Conservation (phyloP, 345 rosid species). For the Gossypium australe region DNA sequence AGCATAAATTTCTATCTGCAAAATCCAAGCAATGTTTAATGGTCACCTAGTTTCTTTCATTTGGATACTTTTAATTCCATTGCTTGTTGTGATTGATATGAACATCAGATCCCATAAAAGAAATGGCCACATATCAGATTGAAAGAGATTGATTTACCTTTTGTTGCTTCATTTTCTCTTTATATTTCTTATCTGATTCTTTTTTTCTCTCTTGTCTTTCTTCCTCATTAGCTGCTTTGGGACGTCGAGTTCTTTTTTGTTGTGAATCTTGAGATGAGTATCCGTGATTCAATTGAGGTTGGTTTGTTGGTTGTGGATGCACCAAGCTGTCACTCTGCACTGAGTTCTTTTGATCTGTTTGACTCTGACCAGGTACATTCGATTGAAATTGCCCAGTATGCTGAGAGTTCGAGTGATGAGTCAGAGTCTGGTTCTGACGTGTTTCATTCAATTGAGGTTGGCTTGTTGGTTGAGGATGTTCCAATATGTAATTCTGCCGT, state of each 20-base stretch:
- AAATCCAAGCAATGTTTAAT: background rate
- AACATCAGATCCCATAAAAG: too few relatives aligned
- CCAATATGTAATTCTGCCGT: too few relatives aligned
- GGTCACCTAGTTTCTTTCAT: background rate
- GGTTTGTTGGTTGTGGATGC: too few relatives aligned
- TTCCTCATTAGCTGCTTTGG: background rate
- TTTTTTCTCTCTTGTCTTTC: rapidly evolving
- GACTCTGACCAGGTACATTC: background rate
- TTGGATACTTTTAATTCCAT: too few relatives aligned
- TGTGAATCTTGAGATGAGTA: background rate
- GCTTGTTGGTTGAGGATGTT: too few relatives aligned
- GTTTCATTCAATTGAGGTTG: background rate
- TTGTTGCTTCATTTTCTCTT: background rate
- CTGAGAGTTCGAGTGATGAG: background rate
- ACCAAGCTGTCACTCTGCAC: background rate
- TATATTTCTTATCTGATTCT: too few relatives aligned
- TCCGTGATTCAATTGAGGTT: background rate
- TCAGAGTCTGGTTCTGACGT: background rate
- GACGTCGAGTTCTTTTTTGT: background rate
- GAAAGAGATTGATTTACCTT: background rate
- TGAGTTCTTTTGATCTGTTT: background rate
- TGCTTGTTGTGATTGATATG: too few relatives aligned
- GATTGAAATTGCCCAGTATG: background rate
- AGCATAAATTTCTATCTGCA: background rate
- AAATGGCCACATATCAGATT: too few relatives aligned